Base-by-base conservation (phyloP, 2,329 filamentous ascomycete species). In the Emmonsiellopsis sp. region DNA sequence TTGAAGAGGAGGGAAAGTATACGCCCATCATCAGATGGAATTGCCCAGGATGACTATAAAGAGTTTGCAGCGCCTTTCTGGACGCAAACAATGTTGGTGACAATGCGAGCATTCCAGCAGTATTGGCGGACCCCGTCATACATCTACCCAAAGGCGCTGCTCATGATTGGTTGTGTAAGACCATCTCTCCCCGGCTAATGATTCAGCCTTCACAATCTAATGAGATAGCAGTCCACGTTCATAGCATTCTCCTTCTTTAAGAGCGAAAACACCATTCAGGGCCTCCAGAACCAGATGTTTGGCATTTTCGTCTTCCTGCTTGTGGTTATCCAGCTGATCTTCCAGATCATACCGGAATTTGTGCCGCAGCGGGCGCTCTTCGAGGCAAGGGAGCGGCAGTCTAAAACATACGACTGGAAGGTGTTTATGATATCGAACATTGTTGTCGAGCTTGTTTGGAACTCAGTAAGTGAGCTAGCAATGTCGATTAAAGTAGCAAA, bases 111-210 rank as follows among this genome's bases (percentile, higher is more conserved):
- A 20, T 93, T 93, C 75, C 81, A 90, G 65, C 89, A 95, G 69
- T 93, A 92, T 78, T 95, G 90, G 89, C 86, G 90, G 55, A 90
- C 85, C 0, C 90, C 90, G 0, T 80, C 84, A 4, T 95, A 95
- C 74, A 91, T 95, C 69, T 94, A 92, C 74, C 85, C 87, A 63
- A 95, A 55, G 38, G 26, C 49, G 9, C 11, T 48, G 11, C 51
- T 53, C 16, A 16, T 13, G 8, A 44, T 44, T 34, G 49, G 35
- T n/a, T 11, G 9, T n/a, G 49, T 42, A 42, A 50, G 47, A 13
- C 1, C 31, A 75, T 82, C 47, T 87, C 87, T 68, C 73, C 65
- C 20, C 20, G 20, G 20, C 20, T 26, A 26, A 26, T 26, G 5
- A 26, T 26, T 26, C 5, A 26, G 3, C 20, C 20, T 26, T 26